Conservation (phyloP, 768 basidiomycete genomes). For the Plicaturopsis crispa region DNA sequence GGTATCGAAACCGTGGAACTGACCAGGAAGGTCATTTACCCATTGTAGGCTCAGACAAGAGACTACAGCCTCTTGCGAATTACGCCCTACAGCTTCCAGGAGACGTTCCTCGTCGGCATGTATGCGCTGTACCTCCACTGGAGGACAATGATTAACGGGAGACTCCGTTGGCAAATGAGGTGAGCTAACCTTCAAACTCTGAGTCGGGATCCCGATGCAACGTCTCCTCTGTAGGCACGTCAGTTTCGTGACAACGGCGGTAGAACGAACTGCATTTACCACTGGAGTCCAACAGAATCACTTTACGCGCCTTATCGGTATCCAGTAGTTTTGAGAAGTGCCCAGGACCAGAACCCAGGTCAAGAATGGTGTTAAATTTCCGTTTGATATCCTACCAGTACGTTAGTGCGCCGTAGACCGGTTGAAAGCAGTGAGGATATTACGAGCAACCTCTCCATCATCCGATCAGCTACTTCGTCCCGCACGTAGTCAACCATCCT, state of each 20-base stretch:
- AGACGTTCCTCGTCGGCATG: slow-evolving; percentile 82
- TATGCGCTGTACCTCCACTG: slow-evolving; percentile 74
- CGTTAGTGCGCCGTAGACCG: slow-evolving; percentile 3
- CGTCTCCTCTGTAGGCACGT: slow-evolving; percentile 42
- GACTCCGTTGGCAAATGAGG: slow-evolving; percentile 1
- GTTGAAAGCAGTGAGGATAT: slow-evolving; percentile 10
- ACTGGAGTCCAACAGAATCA: slow-evolving; percentile 82
- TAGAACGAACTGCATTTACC: slow-evolving; percentile 36
- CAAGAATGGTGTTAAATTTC: slow-evolving; percentile 71
- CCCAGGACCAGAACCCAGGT: slow-evolving; percentile 87
- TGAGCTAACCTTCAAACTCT: slow-evolving; percentile 67
- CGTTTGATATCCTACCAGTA: slow-evolving; percentile 78
- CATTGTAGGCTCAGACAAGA: slow-evolving; percentile 92
- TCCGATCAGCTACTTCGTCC: slow-evolving; percentile 81
- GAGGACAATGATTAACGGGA: slow-evolving; percentile 1
- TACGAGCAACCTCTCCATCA: slow-evolving; percentile 88
- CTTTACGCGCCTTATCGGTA: slow-evolving; percentile 55
- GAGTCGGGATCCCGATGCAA: slow-evolving; percentile 72
- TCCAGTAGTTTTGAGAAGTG: slow-evolving; percentile 85
- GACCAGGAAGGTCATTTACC: slow-evolving; percentile 96
- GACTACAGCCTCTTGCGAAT: slow-evolving; percentile 87
- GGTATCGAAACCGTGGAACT: slow-evolving; percentile 10
- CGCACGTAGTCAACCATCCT: slow-evolving; percentile 86
- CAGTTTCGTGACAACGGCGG: slow-evolving; percentile 1
- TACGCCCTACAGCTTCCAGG: slow-evolving; percentile 50